phyloP scores from a whole-genome alignment of 1,284 basidiomycete genomes.

The Schizophyllum commune region DNA sequence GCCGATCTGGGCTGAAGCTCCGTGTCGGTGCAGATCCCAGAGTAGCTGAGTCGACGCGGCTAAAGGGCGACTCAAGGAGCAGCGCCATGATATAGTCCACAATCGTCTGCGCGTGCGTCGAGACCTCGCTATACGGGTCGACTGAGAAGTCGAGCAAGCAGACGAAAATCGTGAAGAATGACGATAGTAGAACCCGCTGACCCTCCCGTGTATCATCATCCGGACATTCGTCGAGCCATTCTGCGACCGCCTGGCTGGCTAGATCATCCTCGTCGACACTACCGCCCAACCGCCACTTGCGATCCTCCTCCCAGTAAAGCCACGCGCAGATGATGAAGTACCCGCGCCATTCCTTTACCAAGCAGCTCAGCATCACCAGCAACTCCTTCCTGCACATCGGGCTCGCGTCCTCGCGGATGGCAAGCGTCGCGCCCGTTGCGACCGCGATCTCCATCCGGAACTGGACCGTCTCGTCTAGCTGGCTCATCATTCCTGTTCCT shows the following conservation, averaged over 20 bases:
- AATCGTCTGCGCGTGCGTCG: conserved; percentile 84
- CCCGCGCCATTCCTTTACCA: conserved; percentile 94
- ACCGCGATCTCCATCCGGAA: conserved; percentile 76
- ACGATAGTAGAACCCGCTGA: conserved; percentile 78
- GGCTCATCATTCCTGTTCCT: conserved; percentile 80
- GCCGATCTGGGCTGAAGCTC: conserved; percentile 8
- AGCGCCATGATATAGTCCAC: conserved; percentile 91
- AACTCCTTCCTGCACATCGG: conserved; percentile 96
- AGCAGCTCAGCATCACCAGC: conserved; percentile 83
- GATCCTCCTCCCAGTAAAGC: conserved; percentile 88
- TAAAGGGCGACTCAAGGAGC: conserved; percentile 83
- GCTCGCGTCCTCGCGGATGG: conserved; percentile 90
- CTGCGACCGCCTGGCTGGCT: conserved; percentile 50
- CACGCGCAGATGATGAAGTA: conserved; percentile 96
- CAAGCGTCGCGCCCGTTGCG: conserved; percentile 67
- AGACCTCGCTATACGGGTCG: conserved; percentile 91
- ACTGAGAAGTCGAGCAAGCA: conserved; percentile 86
- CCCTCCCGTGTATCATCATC: conserved; percentile 71
- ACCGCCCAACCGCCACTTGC: conserved; percentile 42
- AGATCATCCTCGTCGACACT: conserved; percentile 49
- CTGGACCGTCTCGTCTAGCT: conserved; percentile 74
- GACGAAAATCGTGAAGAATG: conserved; percentile 90
- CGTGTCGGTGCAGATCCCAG: conserved; percentile 37
- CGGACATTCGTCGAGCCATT: conserved; percentile 66
- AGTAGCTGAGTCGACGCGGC: conserved; percentile 59